Percentiles rank a stretch among this genome's conserved stretches.
Conservation (phyloP, 169 alveolate genomes). For the Cryptosporidium baileyi region DNA sequence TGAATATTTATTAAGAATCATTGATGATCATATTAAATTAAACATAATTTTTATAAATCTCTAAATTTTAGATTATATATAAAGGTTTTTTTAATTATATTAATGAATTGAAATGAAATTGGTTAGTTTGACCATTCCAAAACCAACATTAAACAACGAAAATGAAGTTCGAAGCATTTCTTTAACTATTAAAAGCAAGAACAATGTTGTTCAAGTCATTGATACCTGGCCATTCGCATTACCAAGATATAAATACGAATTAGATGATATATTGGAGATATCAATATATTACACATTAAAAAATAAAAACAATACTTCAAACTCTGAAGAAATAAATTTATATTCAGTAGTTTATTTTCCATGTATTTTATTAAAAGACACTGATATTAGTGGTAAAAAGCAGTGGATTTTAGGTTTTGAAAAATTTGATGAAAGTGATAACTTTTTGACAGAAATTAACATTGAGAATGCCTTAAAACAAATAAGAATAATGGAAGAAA, state of each 20-base stretch:
- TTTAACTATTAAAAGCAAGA: slow-evolving; percentile 30
- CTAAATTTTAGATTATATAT: too few species aligned
- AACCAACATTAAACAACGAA: slow-evolving; percentile 32
- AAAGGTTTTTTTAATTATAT: background rate
- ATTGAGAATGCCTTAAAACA: background rate
- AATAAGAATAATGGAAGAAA: slow-evolving; percentile 47
- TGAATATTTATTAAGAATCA: background rate
- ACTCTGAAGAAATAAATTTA: slow-evolving; percentile 10
- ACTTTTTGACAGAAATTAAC: background rate
- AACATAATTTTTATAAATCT: too few species aligned
- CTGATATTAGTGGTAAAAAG: slow-evolving; percentile 22
- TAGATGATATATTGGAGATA: slow-evolving; percentile 30
- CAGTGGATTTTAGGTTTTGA: slow-evolving; percentile 54
- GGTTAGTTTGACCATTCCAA: slow-evolving; percentile 63
- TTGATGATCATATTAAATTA: background rate
- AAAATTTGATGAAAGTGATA: background rate
- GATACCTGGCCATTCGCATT: slow-evolving; percentile 56
- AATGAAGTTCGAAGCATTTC: background rate
- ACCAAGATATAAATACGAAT: slow-evolving; percentile 39
- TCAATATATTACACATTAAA: slow-evolving; percentile 5
- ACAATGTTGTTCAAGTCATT: background rate
- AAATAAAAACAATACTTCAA: background rate
- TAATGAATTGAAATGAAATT: background rate
- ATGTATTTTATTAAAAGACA: slow-evolving; percentile 26
- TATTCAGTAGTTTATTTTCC: slow-evolving; percentile 43